phyloP scores from a whole-genome alignment of 2,329 filamentous ascomycete species.

The Colletotrichum sidae region DNA sequence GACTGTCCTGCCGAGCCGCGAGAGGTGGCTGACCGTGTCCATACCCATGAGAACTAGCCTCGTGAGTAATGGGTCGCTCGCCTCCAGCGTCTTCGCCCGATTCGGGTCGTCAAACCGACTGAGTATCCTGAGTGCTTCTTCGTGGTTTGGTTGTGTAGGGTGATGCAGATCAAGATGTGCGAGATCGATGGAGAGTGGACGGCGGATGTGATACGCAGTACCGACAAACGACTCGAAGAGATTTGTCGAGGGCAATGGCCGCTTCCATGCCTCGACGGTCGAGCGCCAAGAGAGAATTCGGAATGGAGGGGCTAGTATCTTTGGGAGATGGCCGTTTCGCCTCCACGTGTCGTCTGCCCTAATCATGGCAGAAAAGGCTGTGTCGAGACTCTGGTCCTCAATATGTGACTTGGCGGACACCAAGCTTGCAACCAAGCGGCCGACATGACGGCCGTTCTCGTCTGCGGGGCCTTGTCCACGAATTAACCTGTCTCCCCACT shows the following conservation, averaged over 20 bases:
- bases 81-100: conserved; percentile 1
- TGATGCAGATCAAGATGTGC: conserved; percentile 68
- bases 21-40: conserved; percentile 59
- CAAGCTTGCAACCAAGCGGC: conserved; percentile 51
- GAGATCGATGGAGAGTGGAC: conserved; percentile 55
- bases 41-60: conserved; percentile 40
- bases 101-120: conserved; percentile 42
- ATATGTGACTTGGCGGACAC: conserved; percentile 55
- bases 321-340: conserved; percentile 47
- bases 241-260: conserved; percentile 56
- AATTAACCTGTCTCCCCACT: conserved; percentile 53
- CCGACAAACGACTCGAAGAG: conserved; percentile 66
- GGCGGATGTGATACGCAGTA: conserved; percentile 54
- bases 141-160: conserved; percentile 61
- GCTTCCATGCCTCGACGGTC: conserved; percentile 61
- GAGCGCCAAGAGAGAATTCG: conserved; percentile 61
- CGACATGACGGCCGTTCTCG: conserved; percentile 26
- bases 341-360: conserved; percentile 58
- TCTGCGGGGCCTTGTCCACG: conserved; percentile 37
- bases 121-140: conserved; percentile 58
- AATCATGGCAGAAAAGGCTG: conserved; percentile 60
- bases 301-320: conserved; percentile 58
- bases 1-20: conserved; percentile 51
- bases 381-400: conserved; percentile 56
- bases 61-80: not conserved